Evolutionary conservation across 139 green algal species (phyloP), one percentile per base, ranked within the genome.

Genomic region (Tetradesmus obliquus): DNA sequence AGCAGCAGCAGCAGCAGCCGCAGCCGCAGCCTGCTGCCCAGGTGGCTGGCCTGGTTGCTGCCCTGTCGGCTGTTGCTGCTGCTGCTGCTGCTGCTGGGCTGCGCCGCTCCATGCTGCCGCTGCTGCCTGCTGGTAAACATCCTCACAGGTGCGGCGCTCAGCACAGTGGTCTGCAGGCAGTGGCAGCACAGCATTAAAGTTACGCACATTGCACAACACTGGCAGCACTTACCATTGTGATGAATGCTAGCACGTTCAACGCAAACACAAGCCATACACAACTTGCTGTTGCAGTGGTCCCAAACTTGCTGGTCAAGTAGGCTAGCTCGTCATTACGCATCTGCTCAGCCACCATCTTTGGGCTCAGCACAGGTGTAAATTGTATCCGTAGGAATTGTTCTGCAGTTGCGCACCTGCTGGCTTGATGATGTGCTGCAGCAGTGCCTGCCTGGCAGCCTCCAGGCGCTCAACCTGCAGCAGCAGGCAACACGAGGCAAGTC

Each of bases 391-490:
- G 32, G 0, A 45, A 45, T 45, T 45, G 32, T 45, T 45, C 5
- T 24, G 53, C 13, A 60, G 12, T 2, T 19, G 17, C 89, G 1
- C 74, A 95, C 93, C 92, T 57, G 92, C 93, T 51, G 94, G 94
- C 82, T 95, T 91, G 74, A 88, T 92, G 90, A 94, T 93, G 12
- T 87, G 87, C 10, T 87, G 74, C 12, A 95, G 79, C n/a, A 94
- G 84, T 5, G 55, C 53, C 58, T 92, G 93, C 66, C 94, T 84
- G 1, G 93, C 92, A 20, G 82, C 91, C 83, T 97, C 94, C 80
- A 97, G 79, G 20, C 81, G 24, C 22, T 94, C 81, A 86, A 97
- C 95, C 79, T 93, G 71, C 9, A 93, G 84, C 2, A 87, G 90
- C 51, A 94, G 90, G 32, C 94, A 87, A 7, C 12, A 12, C 32